These are phyloP conservation scores for Beauveria asiatica DNA, from an alignment of 2,329 filamentous ascomycete genomes.

Conservation along the genomic window DNA sequence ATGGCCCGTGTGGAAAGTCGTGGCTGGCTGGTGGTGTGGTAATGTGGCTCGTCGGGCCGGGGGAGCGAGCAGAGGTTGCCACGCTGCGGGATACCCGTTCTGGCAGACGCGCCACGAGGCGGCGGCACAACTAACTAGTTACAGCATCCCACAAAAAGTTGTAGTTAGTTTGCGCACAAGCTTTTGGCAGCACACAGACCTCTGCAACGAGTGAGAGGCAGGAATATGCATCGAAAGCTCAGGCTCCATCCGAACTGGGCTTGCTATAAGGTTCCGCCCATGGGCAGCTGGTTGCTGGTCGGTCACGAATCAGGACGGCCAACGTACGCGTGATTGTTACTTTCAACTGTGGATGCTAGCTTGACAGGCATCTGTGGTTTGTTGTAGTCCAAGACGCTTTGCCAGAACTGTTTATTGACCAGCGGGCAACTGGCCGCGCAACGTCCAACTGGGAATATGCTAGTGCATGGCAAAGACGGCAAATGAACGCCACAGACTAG, in stretches of 20 bases:
- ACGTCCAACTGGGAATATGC: background rate
- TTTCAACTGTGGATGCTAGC: background rate
- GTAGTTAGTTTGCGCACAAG: background rate
- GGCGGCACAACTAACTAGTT: background rate
- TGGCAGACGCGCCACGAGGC: background rate
- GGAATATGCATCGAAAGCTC: background rate
- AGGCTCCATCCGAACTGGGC: background rate
- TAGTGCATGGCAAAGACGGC: background rate
- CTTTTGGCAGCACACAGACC: background rate
- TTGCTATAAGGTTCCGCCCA: background rate
- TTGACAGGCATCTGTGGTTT: background rate
- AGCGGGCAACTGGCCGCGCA: background rate
- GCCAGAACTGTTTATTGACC: background rate
- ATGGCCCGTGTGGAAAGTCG: background rate
- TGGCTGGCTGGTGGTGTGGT: background rate
- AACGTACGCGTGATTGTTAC: background rate
- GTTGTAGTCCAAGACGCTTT: background rate
- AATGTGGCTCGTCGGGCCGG: constrained; percentile 8
- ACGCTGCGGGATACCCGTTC: constrained; percentile 6
- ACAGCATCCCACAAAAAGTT: no score
- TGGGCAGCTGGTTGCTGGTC: background rate
- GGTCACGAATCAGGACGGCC: background rate
- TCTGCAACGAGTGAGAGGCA: background rate
- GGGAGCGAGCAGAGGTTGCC: background rate
- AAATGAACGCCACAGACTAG: background rate